Evolutionary conservation across 768 basidiomycete species (phyloP).

Genomic region (Strobilomyces echinocephalus): DNA sequence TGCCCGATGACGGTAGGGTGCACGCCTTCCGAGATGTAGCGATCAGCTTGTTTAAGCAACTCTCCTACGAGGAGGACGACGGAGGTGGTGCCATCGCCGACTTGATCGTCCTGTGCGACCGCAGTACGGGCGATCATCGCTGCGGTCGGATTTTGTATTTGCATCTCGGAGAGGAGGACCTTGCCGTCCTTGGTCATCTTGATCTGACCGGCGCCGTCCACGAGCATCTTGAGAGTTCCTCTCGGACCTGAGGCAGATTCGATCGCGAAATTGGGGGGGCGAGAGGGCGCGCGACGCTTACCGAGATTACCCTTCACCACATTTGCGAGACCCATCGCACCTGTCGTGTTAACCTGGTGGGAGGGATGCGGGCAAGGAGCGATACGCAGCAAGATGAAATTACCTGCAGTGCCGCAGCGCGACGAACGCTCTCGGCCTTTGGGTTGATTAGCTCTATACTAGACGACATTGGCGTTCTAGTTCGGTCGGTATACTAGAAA

Average conservation of each 20-base stretch:
- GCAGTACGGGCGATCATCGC: constrained; percentile 99
- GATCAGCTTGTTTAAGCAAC: constrained; percentile 94
- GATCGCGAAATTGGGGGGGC: constrained; percentile 20
- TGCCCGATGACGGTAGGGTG: constrained; percentile 95
- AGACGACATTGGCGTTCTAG: constrained; percentile 34
- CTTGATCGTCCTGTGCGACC: constrained; percentile 98
- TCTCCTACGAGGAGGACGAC: constrained; percentile 95
- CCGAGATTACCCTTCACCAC: constrained; percentile 98
- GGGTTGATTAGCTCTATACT: constrained; percentile 96
- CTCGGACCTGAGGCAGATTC: constrained; percentile 64
- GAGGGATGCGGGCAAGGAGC: constrained; percentile 20
- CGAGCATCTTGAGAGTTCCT: constrained; percentile 98
- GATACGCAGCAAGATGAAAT: constrained; percentile 16
- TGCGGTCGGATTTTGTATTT: constrained; percentile 98
- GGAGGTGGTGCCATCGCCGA: constrained; percentile 97
- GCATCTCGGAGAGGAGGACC: constrained; percentile 98
- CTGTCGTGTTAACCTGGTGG: constrained; percentile 79
- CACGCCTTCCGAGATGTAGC: constrained; percentile 96
- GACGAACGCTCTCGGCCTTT: constrained; percentile 88
- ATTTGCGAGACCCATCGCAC: constrained; percentile 94
- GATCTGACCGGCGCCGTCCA: constrained; percentile 96
- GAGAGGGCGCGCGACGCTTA: constrained; percentile 36
- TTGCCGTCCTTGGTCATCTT: constrained; percentile 99
- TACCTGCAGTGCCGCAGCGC: constrained; percentile 90
- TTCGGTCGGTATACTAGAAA: constrained; percentile 6